Conservation (phyloP, 139 green algal genomes). For the Tetraselmis striata region DNA sequence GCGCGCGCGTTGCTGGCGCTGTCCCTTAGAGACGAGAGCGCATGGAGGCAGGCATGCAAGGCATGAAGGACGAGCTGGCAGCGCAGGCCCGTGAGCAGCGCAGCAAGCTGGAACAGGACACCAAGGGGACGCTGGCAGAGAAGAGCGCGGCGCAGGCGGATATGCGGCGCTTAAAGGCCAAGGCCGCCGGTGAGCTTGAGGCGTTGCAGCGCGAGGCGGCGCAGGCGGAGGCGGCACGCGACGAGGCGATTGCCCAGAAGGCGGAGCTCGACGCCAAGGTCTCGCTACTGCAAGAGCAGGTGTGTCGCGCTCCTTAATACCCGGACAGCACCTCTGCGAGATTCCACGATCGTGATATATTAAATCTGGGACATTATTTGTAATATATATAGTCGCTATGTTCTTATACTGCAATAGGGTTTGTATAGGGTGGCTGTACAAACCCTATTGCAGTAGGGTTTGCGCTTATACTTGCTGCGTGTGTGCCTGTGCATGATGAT, state of each 20-base stretch:
- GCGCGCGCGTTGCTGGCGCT: too few relatives aligned
- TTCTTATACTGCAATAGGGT: too few relatives aligned
- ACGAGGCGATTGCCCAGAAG: not conserved
- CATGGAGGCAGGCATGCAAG: not conserved
- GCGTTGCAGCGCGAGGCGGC: not conserved
- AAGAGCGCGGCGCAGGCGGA: not conserved
- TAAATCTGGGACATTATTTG: too few relatives aligned
- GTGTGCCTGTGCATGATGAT: too few relatives aligned
- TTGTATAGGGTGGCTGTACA: too few relatives aligned
- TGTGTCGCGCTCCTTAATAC: too few relatives aligned
- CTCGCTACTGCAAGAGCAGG: not conserved
- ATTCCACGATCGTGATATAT: too few relatives aligned
- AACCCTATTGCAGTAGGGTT: too few relatives aligned
- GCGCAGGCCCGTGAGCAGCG: not conserved
- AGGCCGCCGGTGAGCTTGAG: not conserved
- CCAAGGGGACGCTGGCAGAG: not conserved
- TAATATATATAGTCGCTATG: too few relatives aligned
- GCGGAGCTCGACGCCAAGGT: not conserved
- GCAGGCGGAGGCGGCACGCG: not conserved
- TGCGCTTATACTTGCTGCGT: too few relatives aligned
- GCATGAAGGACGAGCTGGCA: not conserved
- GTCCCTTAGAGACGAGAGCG: not conserved
- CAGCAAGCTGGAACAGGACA: not conserved
- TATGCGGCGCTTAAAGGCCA: not conserved
- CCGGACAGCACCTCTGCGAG: too few relatives aligned